These are phyloP conservation scores for Penicillium paneum DNA, from an alignment of 2,329 filamentous ascomycete species.

Conservation along the genomic window DNA sequence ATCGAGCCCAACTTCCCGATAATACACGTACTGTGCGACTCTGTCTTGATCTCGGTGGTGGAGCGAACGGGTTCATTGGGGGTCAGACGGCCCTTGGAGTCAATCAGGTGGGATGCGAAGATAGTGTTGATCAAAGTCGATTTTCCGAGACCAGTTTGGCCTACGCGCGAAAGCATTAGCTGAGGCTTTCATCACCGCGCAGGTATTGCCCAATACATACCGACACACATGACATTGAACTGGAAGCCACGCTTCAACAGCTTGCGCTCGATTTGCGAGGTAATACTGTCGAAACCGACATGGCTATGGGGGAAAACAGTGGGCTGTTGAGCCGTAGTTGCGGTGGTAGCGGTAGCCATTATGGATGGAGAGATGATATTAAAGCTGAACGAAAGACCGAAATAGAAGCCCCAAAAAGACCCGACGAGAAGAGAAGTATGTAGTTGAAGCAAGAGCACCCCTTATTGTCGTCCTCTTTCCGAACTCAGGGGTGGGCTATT, in stretches of 20 bases:
- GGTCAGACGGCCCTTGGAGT: constrained; percentile 91
- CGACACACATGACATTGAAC: constrained; percentile 99
- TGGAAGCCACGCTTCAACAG: constrained; percentile 99
- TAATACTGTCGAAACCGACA: constrained; percentile 99
- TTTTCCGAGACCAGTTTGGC: constrained; percentile 97
- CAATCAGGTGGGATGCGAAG: constrained; percentile 98
- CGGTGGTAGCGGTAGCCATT: constrained; percentile 67
- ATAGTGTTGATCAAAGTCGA: constrained; percentile 99
- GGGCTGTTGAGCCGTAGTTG: constrained; percentile 44
- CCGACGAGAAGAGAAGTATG: constrained; percentile 8
- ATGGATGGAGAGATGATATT: constrained; percentile 34
- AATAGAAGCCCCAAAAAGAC: constrained; percentile 4
- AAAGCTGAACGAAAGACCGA: not conserved
- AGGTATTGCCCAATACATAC: constrained; percentile 56
- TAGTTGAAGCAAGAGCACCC: constrained; percentile 9
- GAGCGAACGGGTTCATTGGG: constrained; percentile 91
- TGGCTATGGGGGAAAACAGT: constrained; percentile 86
- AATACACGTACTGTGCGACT: constrained; percentile 69
- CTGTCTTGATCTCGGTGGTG: constrained; percentile 96
- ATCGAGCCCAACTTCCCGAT: not conserved
- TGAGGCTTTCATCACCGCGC: not conserved
- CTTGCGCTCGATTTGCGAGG: constrained; percentile 98
- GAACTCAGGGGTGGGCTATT: constrained; percentile 40
- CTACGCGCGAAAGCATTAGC: constrained; percentile 48
- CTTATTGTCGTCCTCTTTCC: constrained; percentile 22